phyloP scores from a whole-genome alignment of 176 grass and related monocot genomes.

The Bromus sterilis region DNA sequence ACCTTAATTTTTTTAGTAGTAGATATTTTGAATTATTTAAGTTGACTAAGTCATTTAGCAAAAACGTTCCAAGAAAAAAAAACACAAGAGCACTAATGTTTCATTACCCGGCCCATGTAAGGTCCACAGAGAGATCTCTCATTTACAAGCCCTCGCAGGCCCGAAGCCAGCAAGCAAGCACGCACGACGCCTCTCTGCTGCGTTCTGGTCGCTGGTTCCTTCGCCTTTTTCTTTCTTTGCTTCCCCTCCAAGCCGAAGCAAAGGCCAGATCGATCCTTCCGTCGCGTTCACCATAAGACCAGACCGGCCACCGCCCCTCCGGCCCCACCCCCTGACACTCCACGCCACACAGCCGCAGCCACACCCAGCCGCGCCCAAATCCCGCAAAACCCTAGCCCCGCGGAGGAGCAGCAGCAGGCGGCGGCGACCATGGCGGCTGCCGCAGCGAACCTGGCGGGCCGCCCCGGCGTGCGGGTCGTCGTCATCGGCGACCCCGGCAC shows the following conservation, averaged over 20 bases:
- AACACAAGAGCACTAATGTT: no score
- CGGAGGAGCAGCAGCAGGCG: neutral
- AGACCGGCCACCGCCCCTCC: neutral
- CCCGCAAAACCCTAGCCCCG: conserved; percentile 46
- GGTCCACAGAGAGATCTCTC: neutral
- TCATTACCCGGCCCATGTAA: neutral
- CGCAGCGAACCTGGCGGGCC: conserved; percentile 53
- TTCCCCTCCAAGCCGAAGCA: conserved; percentile 36
- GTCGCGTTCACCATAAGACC: neutral
- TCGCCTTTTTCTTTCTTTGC: neutral
- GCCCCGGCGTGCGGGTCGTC: conserved; percentile 63
- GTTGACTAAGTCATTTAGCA: no score
- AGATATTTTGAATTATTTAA: no score
- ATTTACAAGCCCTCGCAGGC: neutral
- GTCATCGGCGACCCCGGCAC: conserved; percentile 85
- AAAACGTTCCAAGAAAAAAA: no score
- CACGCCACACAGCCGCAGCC: neutral
- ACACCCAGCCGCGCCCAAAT: conserved; percentile 16
- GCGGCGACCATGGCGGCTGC: conserved; percentile 37
- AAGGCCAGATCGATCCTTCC: neutral
- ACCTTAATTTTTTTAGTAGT: no score
- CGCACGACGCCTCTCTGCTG: neutral
- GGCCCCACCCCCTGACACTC: conserved; percentile 20
- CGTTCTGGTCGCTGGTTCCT: neutral
- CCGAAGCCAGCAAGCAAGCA: neutral